phyloP scores from a whole-genome alignment of 2,329 filamentous ascomycete species.

The Ceratocystis variospora region DNA sequence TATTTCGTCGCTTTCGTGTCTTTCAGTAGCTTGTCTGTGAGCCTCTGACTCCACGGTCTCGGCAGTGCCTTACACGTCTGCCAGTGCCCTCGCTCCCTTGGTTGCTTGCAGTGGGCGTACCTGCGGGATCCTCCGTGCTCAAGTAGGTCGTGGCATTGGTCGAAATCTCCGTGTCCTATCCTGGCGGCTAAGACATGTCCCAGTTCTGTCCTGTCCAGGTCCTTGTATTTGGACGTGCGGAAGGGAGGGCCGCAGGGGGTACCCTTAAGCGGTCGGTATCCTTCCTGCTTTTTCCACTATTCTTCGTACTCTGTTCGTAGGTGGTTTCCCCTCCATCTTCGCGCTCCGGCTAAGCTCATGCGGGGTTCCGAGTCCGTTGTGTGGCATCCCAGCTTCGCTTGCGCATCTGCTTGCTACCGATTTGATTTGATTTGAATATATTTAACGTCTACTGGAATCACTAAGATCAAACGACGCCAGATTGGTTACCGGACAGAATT shows the following conservation, averaged over 20 bases:
- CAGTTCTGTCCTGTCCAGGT: neutral
- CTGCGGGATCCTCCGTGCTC: neutral
- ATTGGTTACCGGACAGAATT: no score
- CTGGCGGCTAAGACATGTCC: neutral
- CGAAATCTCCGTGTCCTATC: neutral
- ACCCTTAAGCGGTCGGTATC: no score
- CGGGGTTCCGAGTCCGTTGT: neutral
- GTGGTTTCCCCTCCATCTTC: neutral
- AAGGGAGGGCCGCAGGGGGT: no score
- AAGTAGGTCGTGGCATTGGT: neutral
- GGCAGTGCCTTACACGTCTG: no score
- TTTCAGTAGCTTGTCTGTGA: no score
- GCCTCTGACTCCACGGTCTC: no score
- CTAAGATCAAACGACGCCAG: no score
- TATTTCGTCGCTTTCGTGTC: no score
- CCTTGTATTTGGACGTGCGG: neutral
- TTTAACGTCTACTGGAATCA: no score
- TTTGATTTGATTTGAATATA: no score
- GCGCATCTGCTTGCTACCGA: neutral
- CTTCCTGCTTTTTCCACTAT: no score
- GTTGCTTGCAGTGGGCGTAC: neutral
- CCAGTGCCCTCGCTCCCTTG: no score
- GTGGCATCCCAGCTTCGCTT: neutral
- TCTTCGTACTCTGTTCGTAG: neutral
- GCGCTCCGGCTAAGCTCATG: neutral